Evolutionary conservation across 345 rosid genomes (phyloP), one percentile per base, ranked within the genome.

Genomic region (Pugionium cornutum): DNA sequence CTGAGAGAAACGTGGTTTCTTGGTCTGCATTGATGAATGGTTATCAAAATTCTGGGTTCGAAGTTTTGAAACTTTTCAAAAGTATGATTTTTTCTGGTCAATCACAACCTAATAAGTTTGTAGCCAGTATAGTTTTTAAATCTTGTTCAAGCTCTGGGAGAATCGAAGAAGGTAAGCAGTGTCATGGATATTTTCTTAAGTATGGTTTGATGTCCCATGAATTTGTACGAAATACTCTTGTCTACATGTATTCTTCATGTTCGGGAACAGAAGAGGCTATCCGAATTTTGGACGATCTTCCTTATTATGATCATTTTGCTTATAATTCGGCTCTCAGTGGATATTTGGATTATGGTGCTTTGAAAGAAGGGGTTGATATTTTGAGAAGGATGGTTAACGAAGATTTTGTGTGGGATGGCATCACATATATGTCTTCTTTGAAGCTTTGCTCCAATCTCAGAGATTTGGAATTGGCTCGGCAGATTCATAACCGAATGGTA

Each of bases 1-100:
- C 42, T 26, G 62, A 69, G 0, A 81, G 90, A 51, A 85, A 82
- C 40, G 86, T 78, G 34, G 87, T 89, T 37, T 87, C 98, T 69
- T 91, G 86, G 82, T 53, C 82, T 53, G 61, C 98, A 7, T 52
- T 92, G 66, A 92, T 92, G 98, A 59, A 74, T 0, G 92, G 95
- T 64, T 87, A 87, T 70, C 74, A 84, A 46, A 86, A 79, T 55
- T 55, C 42, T 40, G 90, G 88, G 56, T 43, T 66, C 66, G 78
- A 92, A 68, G 96, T 83, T 11, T 62, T 89, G 26, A 68, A 64
- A 2, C 52, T 92, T 62, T 81, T 89, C 39, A 84, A 80, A 75
- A 53, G 66, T 64, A 82, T 92, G 88, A 8, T 69, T 75, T 76
- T 58, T 42, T 58, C 43, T 66, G 79, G 67, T 11, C 27, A 32